Evolutionary conservation across 1,284 basidiomycete genomes (phyloP).

Genomic region (Porphyrellus sp.): DNA sequence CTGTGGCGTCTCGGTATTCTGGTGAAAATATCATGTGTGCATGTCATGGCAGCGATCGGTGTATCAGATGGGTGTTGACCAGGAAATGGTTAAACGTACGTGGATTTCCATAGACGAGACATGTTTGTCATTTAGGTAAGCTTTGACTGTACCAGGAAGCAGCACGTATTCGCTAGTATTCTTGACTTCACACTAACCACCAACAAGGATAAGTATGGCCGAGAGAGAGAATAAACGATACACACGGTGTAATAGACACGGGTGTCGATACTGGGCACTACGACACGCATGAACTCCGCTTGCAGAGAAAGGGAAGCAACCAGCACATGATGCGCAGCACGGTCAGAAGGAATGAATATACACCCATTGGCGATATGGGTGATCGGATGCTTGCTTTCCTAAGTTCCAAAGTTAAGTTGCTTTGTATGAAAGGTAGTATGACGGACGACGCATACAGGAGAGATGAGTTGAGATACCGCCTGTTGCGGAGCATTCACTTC

Average conservation of each 20-base stretch:
- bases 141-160: slow-evolving; percentile 23
- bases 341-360: slow-evolving; percentile 19
- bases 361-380: slow-evolving; percentile 16
- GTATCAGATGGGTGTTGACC: neutral
- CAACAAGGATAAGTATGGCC: neutral
- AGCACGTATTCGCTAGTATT: slow-evolving; percentile 22
- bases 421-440: neutral
- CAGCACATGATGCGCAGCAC: slow-evolving; percentile 17
- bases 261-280: slow-evolving; percentile 18
- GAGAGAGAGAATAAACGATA: neutral
- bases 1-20: slow-evolving; percentile 20
- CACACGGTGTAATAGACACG: slow-evolving; percentile 24
- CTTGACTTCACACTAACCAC: slow-evolving; percentile 20
- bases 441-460: slow-evolving; percentile 5
- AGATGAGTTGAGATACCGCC: slow-evolving; percentile 14
- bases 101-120: slow-evolving; percentile 21
- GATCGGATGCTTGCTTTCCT: slow-evolving; percentile 17
- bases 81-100: slow-evolving; percentile 8
- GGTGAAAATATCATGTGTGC: neutral
- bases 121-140: slow-evolving; percentile 24
- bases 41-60: neutral
- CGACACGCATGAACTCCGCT: slow-evolving; percentile 22
- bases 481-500: neutral
- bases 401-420: neutral
- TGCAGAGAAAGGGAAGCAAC: slow-evolving; percentile 22